phyloP scores from a whole-genome alignment of 2,329 filamentous ascomycete genomes.

The Passalora sequoiae region DNA sequence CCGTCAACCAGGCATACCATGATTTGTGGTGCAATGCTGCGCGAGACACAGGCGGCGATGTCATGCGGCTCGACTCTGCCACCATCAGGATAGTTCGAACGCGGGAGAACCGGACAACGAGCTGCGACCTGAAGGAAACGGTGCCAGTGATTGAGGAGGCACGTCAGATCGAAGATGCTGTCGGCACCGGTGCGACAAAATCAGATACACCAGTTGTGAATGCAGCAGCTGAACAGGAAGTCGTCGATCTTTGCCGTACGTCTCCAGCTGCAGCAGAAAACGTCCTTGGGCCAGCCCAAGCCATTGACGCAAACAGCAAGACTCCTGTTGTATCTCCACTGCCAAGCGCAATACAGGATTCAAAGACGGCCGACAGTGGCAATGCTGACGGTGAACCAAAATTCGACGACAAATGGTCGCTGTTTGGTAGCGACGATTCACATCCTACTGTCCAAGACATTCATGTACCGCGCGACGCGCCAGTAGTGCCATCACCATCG shows the following conservation, averaged over 20 bases:
- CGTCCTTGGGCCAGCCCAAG: too few relatives aligned
- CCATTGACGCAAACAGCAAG: too few relatives aligned
- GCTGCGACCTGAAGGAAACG: too few relatives aligned
- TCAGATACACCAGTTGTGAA: too few relatives aligned
- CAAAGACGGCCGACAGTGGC: too few relatives aligned
- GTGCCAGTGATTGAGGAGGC: too few relatives aligned
- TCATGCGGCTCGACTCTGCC: constrained; percentile 2
- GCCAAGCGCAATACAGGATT: too few relatives aligned
- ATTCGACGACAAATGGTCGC: constrained; percentile 14
- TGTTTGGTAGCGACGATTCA: constrained; percentile 17
- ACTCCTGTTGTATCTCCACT: too few relatives aligned
- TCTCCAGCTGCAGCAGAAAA: constrained; percentile 5
- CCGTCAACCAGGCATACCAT: constrained; percentile 27
- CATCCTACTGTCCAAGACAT: neutral
- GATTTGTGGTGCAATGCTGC: constrained; percentile 68
- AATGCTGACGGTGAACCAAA: too few relatives aligned
- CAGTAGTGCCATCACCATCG: neutral
- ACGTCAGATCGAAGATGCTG: too few relatives aligned
- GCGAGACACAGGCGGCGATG: constrained; percentile 57
- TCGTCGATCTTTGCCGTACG: constrained; percentile 12
- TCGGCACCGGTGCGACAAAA: too few relatives aligned
- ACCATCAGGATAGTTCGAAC: constrained; percentile 1
- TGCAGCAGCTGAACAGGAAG: neutral
- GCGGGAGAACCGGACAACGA: neutral
- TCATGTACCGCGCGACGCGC: neutral